Evolutionary conservation across 306 rosid genomes (phyloP).

Genomic region (Sicyos baderoa): DNA sequence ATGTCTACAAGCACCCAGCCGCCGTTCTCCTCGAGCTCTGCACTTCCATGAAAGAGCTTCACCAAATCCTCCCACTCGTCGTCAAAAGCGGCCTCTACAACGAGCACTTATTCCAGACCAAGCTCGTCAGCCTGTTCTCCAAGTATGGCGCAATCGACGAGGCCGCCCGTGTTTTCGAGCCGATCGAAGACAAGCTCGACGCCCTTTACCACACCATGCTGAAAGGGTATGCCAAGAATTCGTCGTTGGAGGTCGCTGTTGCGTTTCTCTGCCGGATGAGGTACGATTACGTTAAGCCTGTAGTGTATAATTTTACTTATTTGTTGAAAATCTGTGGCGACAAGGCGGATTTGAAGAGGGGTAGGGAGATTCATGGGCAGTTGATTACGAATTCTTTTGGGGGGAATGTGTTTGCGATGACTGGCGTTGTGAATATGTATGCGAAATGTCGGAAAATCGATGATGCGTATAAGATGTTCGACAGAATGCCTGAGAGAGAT

Average conservation of each 20-base stretch:
- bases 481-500: constrained; percentile 74
- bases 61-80: constrained; percentile 60
- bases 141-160: constrained; percentile 49
- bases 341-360: constrained; percentile 52
- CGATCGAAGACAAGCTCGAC: constrained; percentile 51
- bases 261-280: constrained; percentile 52
- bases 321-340: constrained; percentile 67
- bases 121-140: constrained; percentile 72
- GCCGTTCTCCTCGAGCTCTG: constrained; percentile 73
- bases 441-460: constrained; percentile 54
- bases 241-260: constrained; percentile 35
- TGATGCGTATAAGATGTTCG: constrained; percentile 76
- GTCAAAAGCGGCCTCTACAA: constrained; percentile 61
- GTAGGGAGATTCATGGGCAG: constrained; percentile 74
- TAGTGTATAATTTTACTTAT: constrained; percentile 76
- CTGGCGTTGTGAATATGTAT: constrained; percentile 68
- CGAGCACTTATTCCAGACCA: constrained; percentile 73
- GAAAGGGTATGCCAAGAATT: constrained; percentile 70
- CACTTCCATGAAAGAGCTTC: constrained; percentile 58
- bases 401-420: constrained; percentile 74
- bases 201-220: constrained; percentile 81
- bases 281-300: constrained; percentile 52
- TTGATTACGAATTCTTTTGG: constrained; percentile 46
- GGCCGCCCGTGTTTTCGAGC: constrained; percentile 62
- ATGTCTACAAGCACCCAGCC: constrained; percentile 76